Conservation (phyloP, 441 rosid genomes). For the Aleurites moluccanus region DNA sequence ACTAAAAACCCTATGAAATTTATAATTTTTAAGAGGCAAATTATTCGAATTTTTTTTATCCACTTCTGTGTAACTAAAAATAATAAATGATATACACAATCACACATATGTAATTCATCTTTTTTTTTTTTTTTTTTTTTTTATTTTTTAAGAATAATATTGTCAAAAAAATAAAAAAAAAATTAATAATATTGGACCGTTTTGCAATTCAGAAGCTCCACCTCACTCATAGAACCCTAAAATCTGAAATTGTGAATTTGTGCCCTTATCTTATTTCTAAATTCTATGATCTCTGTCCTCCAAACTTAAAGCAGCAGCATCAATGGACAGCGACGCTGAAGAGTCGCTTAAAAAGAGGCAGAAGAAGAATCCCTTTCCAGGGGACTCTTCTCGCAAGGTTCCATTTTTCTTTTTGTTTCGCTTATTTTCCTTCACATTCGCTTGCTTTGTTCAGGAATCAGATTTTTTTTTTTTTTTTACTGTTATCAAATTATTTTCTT, state of each 20-base stretch:
- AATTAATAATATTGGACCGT: no score
- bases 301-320: background rate
- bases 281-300: background rate
- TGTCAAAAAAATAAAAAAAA: no score
- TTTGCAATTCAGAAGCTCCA: no score
- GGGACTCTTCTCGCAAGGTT: slow-evolving; percentile 36
- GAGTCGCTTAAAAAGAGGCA: slow-evolving; percentile 37
- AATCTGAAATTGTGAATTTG: background rate
- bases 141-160: no score
- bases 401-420: background rate
- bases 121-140: no score
- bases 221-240: background rate
- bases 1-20: no score
- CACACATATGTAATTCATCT: no score
- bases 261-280: background rate
- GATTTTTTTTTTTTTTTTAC: background rate
- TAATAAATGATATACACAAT: no score
- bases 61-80: no score
- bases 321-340: slow-evolving; percentile 38
- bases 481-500: background rate
- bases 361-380: slow-evolving; percentile 23
- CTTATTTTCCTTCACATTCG: background rate
- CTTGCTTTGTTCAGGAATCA: background rate
- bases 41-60: no score
- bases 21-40: no score